Evolutionary conservation across 352 stramenopile genomes (phyloP), one percentile per base, ranked within the genome.

Genomic region (Globisporangium takayamanum): DNA sequence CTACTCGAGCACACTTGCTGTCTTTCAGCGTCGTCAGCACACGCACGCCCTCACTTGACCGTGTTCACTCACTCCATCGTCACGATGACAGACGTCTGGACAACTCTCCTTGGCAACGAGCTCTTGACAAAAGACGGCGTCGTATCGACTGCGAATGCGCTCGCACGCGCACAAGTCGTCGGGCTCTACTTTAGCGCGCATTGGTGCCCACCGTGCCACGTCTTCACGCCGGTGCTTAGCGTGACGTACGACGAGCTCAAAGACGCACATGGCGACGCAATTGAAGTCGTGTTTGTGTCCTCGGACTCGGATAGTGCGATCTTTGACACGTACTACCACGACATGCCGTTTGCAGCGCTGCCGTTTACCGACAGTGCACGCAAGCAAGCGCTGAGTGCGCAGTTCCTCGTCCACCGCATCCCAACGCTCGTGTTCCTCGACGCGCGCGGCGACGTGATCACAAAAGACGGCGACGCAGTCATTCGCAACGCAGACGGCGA

Each of bases 121-220:
- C 49, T 74, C 15, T 33, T 56, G 1, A 66, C 54, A 3, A 71
- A 64, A 36, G 51, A 55, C 11, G 63, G 67, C 25, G 2, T 62
- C 2, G 20, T 57, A 36, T 37, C 63, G 2, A 74, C 63, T 5
- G 16, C 36, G 15, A 45, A 50, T 10, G 48, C 49, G 36, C 48
- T 72, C 14, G 53, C 41, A 8, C 47, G 42, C 18, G 66, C 74
- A 25, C 83, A 87, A 59, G 64, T 80, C 6, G 49, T 89, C 5
- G 72, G 70, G 15, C 57, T 96, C 20, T 96, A 96, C 64, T 96
- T 96, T 78, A 88, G 72, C 15, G 85, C 84, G 5, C 73, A 92
- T 66, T 96, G 87, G 85, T 94, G 84, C 59, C 65, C 60, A 20
- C 86, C 87, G 4, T 96, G 88, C 69, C 73, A 74, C 33, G 37